Conservation (phyloP, 768 basidiomycete species). For the Hygrocybe coccinea region DNA sequence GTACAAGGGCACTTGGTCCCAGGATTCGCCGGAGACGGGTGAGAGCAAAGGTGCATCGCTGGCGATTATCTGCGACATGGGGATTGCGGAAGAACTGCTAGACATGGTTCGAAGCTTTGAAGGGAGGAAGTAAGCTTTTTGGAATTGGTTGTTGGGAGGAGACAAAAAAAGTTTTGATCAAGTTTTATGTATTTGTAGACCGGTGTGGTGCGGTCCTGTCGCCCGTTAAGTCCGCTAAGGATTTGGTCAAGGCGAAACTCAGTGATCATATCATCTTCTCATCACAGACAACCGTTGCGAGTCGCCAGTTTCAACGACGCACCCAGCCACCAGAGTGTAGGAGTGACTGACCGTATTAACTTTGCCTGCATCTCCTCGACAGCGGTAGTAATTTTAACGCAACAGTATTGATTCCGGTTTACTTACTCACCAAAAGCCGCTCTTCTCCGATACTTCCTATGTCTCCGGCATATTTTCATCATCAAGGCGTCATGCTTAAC, state of each 20-base stretch:
- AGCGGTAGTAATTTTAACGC: too few species aligned
- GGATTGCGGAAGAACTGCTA: slow-evolving; percentile 29
- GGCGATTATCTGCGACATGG: slow-evolving; percentile 57
- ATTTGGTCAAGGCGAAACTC: neutral
- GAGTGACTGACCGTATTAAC: too few species aligned
- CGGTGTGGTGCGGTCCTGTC: too few species aligned
- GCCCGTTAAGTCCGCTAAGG: too few species aligned
- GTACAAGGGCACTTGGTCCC: slow-evolving; percentile 41
- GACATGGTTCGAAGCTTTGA: slow-evolving; percentile 4
- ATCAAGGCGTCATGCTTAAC: too few species aligned
- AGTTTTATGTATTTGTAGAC: too few species aligned
- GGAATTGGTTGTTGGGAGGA: neutral
- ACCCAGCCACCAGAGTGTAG: too few species aligned
- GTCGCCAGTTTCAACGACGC: neutral
- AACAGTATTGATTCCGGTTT: neutral
- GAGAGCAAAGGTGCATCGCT: slow-evolving; percentile 56
- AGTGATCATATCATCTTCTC: neutral
- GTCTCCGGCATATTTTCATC: too few species aligned
- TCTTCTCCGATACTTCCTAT: too few species aligned
- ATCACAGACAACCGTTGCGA: neutral
- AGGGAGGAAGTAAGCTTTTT: neutral
- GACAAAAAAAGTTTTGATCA: neutral
- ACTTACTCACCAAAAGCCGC: neutral
- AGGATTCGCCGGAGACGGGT: slow-evolving; percentile 45
- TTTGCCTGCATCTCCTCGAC: too few species aligned